phyloP scores from a whole-genome alignment of 306 rosid species.

The Calophaca sinica region DNA sequence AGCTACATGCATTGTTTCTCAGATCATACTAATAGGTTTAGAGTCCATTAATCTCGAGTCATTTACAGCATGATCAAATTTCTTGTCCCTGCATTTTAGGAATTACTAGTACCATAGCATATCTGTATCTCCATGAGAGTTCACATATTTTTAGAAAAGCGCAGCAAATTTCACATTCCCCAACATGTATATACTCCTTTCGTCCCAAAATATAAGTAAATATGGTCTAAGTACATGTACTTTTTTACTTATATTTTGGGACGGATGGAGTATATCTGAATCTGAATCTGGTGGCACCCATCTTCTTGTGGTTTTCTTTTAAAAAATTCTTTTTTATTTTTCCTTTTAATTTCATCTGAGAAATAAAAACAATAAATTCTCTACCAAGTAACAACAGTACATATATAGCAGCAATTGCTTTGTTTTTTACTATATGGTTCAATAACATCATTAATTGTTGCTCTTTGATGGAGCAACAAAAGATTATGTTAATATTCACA shows the following conservation, averaged over 20 bases:
- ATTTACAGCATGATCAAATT: neutral
- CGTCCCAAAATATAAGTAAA: too few relatives aligned
- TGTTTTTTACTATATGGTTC: constrained; percentile 16
- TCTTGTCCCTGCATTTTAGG: neutral
- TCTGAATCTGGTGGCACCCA: neutral
- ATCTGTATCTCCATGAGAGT: neutral
- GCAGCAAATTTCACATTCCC: constrained; percentile 41
- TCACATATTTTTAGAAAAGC: constrained; percentile 27
- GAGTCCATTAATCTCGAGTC: constrained; percentile 1
- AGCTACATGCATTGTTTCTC: too few relatives aligned
- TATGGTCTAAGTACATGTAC: too few relatives aligned
- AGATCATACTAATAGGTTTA: neutral
- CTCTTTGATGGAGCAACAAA: constrained; percentile 46
- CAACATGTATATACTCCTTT: constrained; percentile 14
- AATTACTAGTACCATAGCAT: too few relatives aligned
- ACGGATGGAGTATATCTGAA: too few relatives aligned
- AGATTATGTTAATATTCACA: constrained; percentile 29
- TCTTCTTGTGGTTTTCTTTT: neutral
- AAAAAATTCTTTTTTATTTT: neutral
- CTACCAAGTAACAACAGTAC: neutral
- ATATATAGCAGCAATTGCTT: constrained; percentile 35
- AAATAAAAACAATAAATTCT: neutral
- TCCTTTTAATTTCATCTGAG: neutral
- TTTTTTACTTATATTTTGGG: too few relatives aligned
- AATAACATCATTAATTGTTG: neutral